A percentile compares a stretch with the other conserved stretches of the same genome.
phyloP scores from a whole-genome alignment of 2,329 filamentous ascomycete genomes.

The Penicillium sumatraense region DNA sequence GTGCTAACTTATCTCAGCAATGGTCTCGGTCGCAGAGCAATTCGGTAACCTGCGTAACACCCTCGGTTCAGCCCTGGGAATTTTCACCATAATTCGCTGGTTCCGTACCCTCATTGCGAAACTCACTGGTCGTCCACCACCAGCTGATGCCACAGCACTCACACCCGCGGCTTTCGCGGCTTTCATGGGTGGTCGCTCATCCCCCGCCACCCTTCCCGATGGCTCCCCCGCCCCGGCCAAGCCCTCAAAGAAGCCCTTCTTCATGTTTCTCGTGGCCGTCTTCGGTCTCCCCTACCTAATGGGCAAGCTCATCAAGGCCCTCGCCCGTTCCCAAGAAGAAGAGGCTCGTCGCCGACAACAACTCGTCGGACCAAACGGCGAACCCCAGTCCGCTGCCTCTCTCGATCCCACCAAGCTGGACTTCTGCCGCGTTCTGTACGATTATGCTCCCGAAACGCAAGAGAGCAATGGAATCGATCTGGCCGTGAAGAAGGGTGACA shows the following conservation, averaged over 20 bases:
- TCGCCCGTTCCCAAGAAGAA: slow-evolving; percentile 84
- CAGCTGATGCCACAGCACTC: slow-evolving; percentile 82
- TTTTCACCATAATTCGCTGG: slow-evolving; percentile 96
- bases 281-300: slow-evolving; percentile 96
- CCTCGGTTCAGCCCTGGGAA: slow-evolving; percentile 88
- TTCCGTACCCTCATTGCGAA: slow-evolving; percentile 89
- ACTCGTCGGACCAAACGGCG: slow-evolving; percentile 56
- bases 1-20: slow-evolving; percentile 63
- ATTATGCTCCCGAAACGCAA: slow-evolving; percentile 80
- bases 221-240: slow-evolving; percentile 69
- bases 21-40: slow-evolving; percentile 98
- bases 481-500: slow-evolving; percentile 89
- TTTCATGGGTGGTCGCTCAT: slow-evolving; percentile 72
- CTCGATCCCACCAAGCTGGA: slow-evolving; percentile 91
- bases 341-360: slow-evolving; percentile 61
- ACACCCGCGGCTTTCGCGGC: slow-evolving; percentile 89
- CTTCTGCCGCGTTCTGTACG: slow-evolving; percentile 93
- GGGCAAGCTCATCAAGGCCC: slow-evolving; percentile 87
- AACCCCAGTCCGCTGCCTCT: slow-evolving; percentile 49
- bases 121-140: slow-evolving; percentile 86
- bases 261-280: slow-evolving; percentile 93
- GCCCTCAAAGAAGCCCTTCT: slow-evolving; percentile 90
- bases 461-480: slow-evolving; percentile 76
- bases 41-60: slow-evolving; percentile 93
- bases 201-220: slow-evolving; percentile 59